phyloP scores from a whole-genome alignment of 192 early-diverging fungal species.

The Mycoemilia scoparia region DNA sequence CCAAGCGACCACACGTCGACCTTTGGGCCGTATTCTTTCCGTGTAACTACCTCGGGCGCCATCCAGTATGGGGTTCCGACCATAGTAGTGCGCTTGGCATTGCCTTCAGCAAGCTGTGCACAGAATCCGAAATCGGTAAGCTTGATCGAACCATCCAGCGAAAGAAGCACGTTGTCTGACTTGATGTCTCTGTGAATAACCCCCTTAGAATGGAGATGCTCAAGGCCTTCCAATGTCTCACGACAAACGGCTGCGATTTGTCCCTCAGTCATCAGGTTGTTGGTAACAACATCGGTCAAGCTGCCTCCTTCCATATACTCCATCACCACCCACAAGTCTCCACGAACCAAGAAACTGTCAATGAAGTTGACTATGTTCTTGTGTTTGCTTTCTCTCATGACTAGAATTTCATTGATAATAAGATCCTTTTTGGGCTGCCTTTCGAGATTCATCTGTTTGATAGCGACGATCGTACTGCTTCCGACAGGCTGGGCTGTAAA shows the following conservation, averaged over 20 bases:
- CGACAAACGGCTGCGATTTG: conserved; percentile 82
- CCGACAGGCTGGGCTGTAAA: conserved; percentile 58
- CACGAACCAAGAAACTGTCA: conserved; percentile 64
- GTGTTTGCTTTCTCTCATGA: conserved; percentile 75
- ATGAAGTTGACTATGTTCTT: conserved; percentile 92
- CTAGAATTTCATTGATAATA: conserved; percentile 83
- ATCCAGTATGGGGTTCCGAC: conserved; percentile 93
- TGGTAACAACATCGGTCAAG: conserved; percentile 83
- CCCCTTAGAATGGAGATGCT: conserved; percentile 51
- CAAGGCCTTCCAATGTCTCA: conserved; percentile 63
- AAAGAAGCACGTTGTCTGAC: conserved; percentile 64
- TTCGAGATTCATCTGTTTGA: conserved; percentile 93
- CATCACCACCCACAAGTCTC: conserved; percentile 88
- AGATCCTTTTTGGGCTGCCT: conserved; percentile 92
- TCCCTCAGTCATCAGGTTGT: conserved; percentile 71
- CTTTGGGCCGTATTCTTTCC: conserved; percentile 78
- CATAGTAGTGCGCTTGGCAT: conserved; percentile 66
- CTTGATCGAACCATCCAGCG: conserved; percentile 59
- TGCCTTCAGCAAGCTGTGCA: conserved; percentile 60
- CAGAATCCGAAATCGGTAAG: conserved; percentile 85
- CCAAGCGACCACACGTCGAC: conserved; percentile 97
- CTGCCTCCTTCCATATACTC: conserved; percentile 95
- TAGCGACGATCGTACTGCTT: conserved; percentile 57
- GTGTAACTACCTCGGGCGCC: conserved; percentile 91
- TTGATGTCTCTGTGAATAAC: conserved; percentile 80